Evolutionary conservation across 2,329 filamentous ascomycete genomes (phyloP).

Genomic region (Alternaria atra): DNA sequence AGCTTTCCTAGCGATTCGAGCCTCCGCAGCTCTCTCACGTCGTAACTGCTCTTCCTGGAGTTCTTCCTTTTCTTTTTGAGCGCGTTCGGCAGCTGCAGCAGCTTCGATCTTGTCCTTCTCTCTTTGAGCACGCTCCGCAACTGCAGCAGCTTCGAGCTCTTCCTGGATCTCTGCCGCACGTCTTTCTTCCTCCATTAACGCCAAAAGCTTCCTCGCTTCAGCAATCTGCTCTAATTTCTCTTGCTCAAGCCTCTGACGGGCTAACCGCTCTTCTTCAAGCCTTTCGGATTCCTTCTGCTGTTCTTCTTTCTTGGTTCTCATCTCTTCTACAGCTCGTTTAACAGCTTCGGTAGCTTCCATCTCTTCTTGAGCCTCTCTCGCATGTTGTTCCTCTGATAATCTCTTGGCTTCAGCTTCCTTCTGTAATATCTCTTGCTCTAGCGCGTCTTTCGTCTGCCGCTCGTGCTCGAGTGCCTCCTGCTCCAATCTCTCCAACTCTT

Average conservation of each 20-base stretch:
- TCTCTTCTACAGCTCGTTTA: constrained; percentile 1
- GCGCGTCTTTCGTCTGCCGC: constrained; percentile 2
- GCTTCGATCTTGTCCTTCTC: constrained; percentile 12
- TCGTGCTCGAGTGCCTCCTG: constrained; percentile 14
- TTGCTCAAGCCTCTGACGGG: constrained; percentile 15
- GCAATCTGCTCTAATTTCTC: constrained; percentile 16
- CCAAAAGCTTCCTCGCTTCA: constrained; percentile 16
- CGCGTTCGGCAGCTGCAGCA: not conserved
- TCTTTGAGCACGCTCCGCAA: constrained; percentile 13
- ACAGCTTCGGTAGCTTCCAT: constrained; percentile 10
- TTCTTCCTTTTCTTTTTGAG: constrained; percentile 9
- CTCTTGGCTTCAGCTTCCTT: constrained; percentile 13
- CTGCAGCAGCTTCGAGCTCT: constrained; percentile 11
- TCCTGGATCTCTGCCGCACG: constrained; percentile 9
- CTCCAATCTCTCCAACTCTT: constrained; percentile 11
- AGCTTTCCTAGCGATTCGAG: constrained; percentile 14
- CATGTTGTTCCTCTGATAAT: not conserved
- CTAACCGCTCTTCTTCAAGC: constrained; percentile 5
- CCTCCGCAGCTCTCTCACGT: constrained; percentile 13
- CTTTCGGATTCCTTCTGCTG: constrained; percentile 4
- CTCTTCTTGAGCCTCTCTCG: constrained; percentile 8
- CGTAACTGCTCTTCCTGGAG: constrained; percentile 10
- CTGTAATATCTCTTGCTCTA: not conserved
- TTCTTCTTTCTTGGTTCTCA: not conserved
- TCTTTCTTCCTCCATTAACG: constrained; percentile 15